Evolutionary conservation across 805 yeast species (phyloP).

Genomic region (Vanderwaltozyma verrucispora): DNA sequence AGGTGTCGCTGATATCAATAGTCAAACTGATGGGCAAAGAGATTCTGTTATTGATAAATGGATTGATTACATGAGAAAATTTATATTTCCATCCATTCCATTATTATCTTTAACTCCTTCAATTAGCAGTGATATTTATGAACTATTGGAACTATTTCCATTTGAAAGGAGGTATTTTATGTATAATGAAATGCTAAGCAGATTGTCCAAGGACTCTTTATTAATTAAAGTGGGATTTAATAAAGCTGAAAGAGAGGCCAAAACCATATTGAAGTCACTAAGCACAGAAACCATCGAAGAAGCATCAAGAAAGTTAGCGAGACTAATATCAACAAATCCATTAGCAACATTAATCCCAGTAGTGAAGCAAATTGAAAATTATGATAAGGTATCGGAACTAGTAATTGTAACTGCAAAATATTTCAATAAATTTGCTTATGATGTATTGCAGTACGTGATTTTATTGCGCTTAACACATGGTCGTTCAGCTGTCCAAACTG

Average conservation of each 20-base stretch:
- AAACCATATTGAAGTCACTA: slow-evolving; percentile 64
- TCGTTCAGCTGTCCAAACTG: slow-evolving; percentile 57
- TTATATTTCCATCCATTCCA: slow-evolving; percentile 52
- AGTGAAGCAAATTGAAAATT: slow-evolving; percentile 79
- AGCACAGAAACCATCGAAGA: slow-evolving; percentile 68
- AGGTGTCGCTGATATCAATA: slow-evolving; percentile 32
- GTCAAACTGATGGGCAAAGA: no score
- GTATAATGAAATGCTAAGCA: slow-evolving; percentile 67
- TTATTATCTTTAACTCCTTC: slow-evolving; percentile 47
- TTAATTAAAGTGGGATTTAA: slow-evolving; percentile 49
- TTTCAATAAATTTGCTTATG: slow-evolving; percentile 76
- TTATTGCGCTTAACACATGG: slow-evolving; percentile 60
- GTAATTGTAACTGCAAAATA: slow-evolving; percentile 70
- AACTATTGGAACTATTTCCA: slow-evolving; percentile 43
- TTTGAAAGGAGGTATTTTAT: slow-evolving; percentile 59
- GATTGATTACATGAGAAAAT: slow-evolving; percentile 55
- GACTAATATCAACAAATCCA: slow-evolving; percentile 67
- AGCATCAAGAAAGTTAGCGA: slow-evolving; percentile 65
- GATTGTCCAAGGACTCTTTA: slow-evolving; percentile 44
- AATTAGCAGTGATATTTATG: slow-evolving; percentile 49
- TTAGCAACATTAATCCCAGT: slow-evolving; percentile 62
- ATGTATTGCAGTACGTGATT: slow-evolving; percentile 63
- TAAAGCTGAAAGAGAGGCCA: slow-evolving; percentile 69
- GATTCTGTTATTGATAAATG: slow-evolving; percentile 33
- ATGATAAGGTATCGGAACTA: slow-evolving; percentile 72